Evolutionary conservation across 768 basidiomycete species (phyloP).

Genomic region (Auriscalpium vulgare): DNA sequence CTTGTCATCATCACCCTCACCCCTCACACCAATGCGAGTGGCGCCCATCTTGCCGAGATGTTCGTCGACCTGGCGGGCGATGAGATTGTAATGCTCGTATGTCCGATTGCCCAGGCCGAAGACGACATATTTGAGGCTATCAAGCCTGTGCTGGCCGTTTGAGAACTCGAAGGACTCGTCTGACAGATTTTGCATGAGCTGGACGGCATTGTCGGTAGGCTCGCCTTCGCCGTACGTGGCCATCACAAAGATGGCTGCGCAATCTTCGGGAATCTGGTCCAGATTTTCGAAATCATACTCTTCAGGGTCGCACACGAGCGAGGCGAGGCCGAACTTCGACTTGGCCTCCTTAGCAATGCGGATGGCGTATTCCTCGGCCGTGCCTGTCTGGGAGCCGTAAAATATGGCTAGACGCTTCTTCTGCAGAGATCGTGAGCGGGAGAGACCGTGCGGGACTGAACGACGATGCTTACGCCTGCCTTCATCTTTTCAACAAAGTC

Average conservation of each 20-base stretch:
- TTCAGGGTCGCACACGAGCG: constrained; percentile 96
- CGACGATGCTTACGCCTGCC: constrained; percentile 58
- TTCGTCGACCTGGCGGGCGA: constrained; percentile 72
- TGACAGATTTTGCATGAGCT: constrained; percentile 85
- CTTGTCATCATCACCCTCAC: constrained; percentile 98
- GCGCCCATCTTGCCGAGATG: constrained; percentile 75
- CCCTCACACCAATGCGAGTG: constrained; percentile 75
- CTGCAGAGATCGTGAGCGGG: constrained; percentile 32
- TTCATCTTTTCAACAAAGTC: constrained; percentile 96
- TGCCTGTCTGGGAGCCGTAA: constrained; percentile 97
- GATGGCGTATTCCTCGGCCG: constrained; percentile 96
- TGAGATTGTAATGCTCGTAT: constrained; percentile 95
- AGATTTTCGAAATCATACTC: constrained; percentile 98
- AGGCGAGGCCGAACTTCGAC: constrained; percentile 89
- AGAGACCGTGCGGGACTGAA: not conserved
- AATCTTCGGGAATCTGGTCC: constrained; percentile 82
- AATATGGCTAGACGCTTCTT: constrained; percentile 97
- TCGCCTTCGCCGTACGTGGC: constrained; percentile 99
- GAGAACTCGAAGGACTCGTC: constrained; percentile 86
- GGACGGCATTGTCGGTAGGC: constrained; percentile 95
- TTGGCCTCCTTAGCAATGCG: constrained; percentile 98
- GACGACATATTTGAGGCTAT: constrained; percentile 88
- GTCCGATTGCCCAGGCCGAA: constrained; percentile 91
- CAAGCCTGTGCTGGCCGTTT: constrained; percentile 65
- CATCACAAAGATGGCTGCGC: constrained; percentile 89